A percentile compares a stretch with the other conserved stretches of the same genome.
Conservation (phyloP, 1,139 yeast genomes). For the Geotrichum candidum region DNA sequence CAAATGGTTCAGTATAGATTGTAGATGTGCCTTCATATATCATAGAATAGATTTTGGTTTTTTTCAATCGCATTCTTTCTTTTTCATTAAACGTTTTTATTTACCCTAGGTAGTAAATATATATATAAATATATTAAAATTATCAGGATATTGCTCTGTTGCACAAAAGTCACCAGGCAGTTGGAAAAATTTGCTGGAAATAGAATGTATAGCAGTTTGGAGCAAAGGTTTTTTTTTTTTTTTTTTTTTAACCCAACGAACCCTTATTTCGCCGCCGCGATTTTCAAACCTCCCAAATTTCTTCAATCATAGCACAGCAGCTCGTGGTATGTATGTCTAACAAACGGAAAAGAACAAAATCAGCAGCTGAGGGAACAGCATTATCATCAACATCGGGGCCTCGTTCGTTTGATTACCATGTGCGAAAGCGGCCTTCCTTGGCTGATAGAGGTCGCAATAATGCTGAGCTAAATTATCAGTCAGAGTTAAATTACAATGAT, state of each 20-base stretch:
- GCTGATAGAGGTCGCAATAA: neutral
- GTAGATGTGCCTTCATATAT: neutral
- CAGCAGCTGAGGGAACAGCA: neutral
- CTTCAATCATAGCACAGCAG: neutral
- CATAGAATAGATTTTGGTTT: neutral
- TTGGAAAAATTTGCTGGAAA: neutral
- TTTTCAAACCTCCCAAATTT: neutral
- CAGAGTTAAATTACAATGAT: neutral
- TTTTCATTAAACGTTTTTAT: too few species aligned
- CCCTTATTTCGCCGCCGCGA: neutral
- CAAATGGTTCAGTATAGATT: conserved; percentile 11
- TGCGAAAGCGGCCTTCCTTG: conserved; percentile 7
- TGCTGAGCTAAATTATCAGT: neutral
- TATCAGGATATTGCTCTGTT: neutral
- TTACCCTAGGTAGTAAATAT: neutral
- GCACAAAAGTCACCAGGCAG: neutral
- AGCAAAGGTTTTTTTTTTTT: neutral
- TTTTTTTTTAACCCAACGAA: too few species aligned
- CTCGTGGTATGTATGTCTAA: neutral
- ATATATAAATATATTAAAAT: neutral
- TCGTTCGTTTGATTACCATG: neutral
- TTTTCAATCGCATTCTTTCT: neutral
- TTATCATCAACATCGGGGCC: neutral
- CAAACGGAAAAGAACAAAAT: conserved; percentile 1
- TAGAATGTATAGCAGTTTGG: neutral